Conservation (phyloP, 139 green algal genomes). For the Nannochloris sp. region DNA sequence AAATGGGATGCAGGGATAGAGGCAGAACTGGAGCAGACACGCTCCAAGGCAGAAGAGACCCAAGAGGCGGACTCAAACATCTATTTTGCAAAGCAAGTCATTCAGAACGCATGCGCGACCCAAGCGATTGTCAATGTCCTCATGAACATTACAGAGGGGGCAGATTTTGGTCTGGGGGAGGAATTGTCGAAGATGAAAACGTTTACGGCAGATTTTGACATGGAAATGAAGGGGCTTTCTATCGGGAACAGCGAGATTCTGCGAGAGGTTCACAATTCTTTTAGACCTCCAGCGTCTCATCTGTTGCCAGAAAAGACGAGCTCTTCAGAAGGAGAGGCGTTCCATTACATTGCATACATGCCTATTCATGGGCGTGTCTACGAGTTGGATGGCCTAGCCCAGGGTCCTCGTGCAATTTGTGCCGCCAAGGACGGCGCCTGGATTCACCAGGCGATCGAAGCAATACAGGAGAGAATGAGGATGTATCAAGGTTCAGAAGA, state of each 20-base stretch:
- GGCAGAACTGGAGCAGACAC: too few relatives aligned
- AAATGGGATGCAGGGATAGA: slow-evolving; percentile 58
- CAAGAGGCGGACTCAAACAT: slow-evolving; percentile 64
- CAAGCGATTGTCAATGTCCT: slow-evolving; percentile 92
- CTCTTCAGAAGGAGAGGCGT: slow-evolving; percentile 53
- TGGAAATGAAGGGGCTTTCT: slow-evolving; percentile 74
- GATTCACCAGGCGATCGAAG: slow-evolving; percentile 40
- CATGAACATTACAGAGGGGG: slow-evolving; percentile 63
- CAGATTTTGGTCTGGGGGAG: slow-evolving; percentile 39
- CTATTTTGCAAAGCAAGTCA: slow-evolving; percentile 92
- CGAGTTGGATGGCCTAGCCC: slow-evolving; percentile 94
- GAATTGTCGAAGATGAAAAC: slow-evolving; percentile 66
- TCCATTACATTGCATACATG: slow-evolving; percentile 81
- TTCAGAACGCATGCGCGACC: slow-evolving; percentile 93
- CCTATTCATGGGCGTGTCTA: slow-evolving; percentile 72
- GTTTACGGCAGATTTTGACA: slow-evolving; percentile 80
- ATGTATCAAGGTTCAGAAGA: slow-evolving; percentile 82
- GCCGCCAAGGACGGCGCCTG: slow-evolving; percentile 59
- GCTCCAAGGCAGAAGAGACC: slow-evolving; percentile 1
- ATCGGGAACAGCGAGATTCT: slow-evolving; percentile 94
- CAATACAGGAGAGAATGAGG: slow-evolving; percentile 67
- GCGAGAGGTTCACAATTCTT: slow-evolving; percentile 88
- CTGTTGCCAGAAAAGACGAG: slow-evolving; percentile 51
- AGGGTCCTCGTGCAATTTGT: slow-evolving; percentile 76
- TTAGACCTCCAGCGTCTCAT: slow-evolving; percentile 81